Evolutionary conservation across 805 yeast genomes (phyloP).

Genomic region (Spathaspora gorwiae): DNA sequence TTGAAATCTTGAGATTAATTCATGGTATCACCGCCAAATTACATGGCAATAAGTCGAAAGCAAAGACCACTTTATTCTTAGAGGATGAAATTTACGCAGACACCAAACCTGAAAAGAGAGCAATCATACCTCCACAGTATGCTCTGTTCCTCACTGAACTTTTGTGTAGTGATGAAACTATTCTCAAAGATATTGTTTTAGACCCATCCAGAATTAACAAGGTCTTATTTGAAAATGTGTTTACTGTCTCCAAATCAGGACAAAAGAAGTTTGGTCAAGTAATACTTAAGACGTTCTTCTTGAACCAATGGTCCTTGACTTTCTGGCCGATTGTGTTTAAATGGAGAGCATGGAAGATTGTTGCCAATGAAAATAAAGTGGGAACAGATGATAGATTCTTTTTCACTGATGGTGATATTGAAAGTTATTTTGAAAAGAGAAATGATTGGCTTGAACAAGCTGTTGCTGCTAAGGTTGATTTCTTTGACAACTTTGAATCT

Average conservation of each 20-base stretch:
- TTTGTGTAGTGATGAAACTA: constrained; percentile 14
- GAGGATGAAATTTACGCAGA: constrained; percentile 57
- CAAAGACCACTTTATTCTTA: constrained; percentile 38
- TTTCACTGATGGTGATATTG: constrained; percentile 28
- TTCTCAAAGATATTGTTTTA: constrained; percentile 24
- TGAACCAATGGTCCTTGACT: constrained; percentile 55
- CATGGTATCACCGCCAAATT: constrained; percentile 34
- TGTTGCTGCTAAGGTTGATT: constrained; percentile 44
- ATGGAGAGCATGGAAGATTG: constrained; percentile 33
- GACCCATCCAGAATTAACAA: constrained; percentile 22
- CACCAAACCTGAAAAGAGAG: constrained; percentile 39
- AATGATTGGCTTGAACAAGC: constrained; percentile 40
- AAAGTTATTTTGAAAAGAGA: constrained; percentile 35
- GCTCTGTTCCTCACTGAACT: constrained; percentile 21
- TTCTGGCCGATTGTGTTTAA: constrained; percentile 45
- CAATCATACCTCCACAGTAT: constrained; percentile 64
- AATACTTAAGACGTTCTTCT: constrained; percentile 54
- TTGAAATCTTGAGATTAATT: constrained; percentile 17
- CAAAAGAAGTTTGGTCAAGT: constrained; percentile 54
- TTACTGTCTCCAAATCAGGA: constrained; percentile 41
- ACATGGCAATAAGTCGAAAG: constrained; percentile 27
- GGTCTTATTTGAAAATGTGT: constrained; percentile 24
- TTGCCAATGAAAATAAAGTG: constrained; percentile 16
- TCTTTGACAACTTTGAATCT: constrained; percentile 49
- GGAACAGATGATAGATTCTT: constrained; percentile 29